phyloP scores from a whole-genome alignment of 2,329 filamentous ascomycete species.

The Fusarium duplospermum region DNA sequence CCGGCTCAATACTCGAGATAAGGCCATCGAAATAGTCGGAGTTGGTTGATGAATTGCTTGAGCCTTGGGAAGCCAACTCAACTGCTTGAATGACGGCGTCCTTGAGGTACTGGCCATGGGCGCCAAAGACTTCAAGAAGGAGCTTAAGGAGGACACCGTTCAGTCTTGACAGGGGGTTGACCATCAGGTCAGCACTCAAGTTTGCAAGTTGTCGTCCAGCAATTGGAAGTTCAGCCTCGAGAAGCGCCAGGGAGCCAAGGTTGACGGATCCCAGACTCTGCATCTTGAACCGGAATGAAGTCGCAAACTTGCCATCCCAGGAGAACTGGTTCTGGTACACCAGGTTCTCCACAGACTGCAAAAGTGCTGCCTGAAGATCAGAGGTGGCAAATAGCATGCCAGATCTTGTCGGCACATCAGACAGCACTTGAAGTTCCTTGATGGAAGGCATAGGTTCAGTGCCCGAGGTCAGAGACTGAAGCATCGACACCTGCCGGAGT shows the following conservation, averaged over 20 bases:
- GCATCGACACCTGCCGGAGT: constrained; percentile 63
- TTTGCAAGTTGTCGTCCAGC: constrained; percentile 66
- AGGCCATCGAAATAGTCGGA: constrained; percentile 38
- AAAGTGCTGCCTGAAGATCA: constrained; percentile 50
- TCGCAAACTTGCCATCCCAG: constrained; percentile 55
- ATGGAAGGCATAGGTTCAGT: constrained; percentile 9
- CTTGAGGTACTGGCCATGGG: constrained; percentile 51
- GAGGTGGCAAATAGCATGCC: constrained; percentile 49
- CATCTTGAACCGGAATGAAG: constrained; percentile 66
- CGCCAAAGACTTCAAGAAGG: constrained; percentile 55
- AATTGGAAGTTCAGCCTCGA: constrained; percentile 73
- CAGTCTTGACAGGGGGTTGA: constrained; percentile 62
- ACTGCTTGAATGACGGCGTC: constrained; percentile 44
- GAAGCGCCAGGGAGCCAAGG: constrained; percentile 69
- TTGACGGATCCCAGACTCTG: constrained; percentile 63
- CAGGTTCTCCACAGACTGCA: constrained; percentile 63
- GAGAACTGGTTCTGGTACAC: constrained; percentile 52
- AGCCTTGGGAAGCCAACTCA: constrained; percentile 31
- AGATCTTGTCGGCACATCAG: constrained; percentile 53
- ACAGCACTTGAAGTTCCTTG: constrained; percentile 61
- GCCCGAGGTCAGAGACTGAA: constrained; percentile 47
- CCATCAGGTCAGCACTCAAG: constrained; percentile 61
- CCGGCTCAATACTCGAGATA: constrained; percentile 41
- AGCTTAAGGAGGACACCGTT: constrained; percentile 61
- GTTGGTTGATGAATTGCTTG: constrained; percentile 1